These are phyloP conservation scores for Raffaelea arxii DNA, from an alignment of 2,329 filamentous ascomycete genomes.

Conservation along the genomic window DNA sequence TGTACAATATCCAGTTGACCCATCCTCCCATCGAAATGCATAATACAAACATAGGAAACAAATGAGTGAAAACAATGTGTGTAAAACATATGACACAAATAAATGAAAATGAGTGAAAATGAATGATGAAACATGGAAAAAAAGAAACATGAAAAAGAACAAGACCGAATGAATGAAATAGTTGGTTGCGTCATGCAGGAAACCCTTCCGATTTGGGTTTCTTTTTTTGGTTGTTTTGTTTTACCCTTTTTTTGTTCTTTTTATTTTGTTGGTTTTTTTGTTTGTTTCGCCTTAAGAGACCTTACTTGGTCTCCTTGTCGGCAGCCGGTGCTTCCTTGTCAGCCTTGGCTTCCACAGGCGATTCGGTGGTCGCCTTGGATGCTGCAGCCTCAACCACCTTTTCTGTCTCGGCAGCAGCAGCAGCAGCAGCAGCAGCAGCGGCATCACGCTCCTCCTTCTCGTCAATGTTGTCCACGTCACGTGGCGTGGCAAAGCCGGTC, in stretches of 20 bases:
- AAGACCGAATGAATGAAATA: slow-evolving; percentile 5
- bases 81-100: background rate
- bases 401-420: slow-evolving; percentile 43
- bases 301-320: background rate
- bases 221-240: slow-evolving; percentile 2
- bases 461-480: slow-evolving; percentile 87
- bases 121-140: too few relatives aligned
- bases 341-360: slow-evolving; percentile 28
- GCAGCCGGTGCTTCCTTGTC: slow-evolving; percentile 19
- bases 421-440: slow-evolving; percentile 31
- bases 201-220: slow-evolving; percentile 1
- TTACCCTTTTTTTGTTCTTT: slow-evolving; percentile 1
- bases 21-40: background rate
- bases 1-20: slow-evolving; percentile 1
- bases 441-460: slow-evolving; percentile 71
- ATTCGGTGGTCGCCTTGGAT: slow-evolving; percentile 29
- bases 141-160: background rate
- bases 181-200: background rate
- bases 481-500: slow-evolving; percentile 62
- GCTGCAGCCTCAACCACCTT: slow-evolving; percentile 32
- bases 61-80: background rate
- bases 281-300: too few relatives aligned
- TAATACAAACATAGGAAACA: background rate
- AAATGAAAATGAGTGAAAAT: background rate
- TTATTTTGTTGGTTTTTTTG: background rate